Conservation (phyloP, 805 yeast genomes). For the Saturnispora sanitii region DNA sequence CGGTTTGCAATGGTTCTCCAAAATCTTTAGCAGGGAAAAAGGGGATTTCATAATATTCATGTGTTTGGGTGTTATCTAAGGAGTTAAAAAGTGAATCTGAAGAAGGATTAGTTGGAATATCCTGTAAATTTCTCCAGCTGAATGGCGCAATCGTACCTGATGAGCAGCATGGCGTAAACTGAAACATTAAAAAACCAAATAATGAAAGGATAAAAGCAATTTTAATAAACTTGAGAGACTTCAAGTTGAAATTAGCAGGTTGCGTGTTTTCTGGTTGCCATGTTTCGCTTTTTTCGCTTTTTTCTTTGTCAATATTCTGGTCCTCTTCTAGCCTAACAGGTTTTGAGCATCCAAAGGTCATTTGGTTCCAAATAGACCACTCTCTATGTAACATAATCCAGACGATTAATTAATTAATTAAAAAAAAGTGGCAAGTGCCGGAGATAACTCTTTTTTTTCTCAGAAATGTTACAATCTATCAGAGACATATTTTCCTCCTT, state of each 20-base stretch:
- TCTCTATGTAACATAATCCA: slow-evolving; percentile 24
- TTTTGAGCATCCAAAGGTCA: slow-evolving; percentile 7
- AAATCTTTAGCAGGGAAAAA: slow-evolving; percentile 19
- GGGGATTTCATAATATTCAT: slow-evolving; percentile 27
- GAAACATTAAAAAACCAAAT: no score
- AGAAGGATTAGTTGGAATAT: background rate
- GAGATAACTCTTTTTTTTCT: background rate
- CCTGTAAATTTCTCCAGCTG: slow-evolving; percentile 5
- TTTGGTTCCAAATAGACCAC: slow-evolving; percentile 28
- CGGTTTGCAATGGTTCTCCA: slow-evolving; percentile 32
- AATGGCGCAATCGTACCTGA: background rate
- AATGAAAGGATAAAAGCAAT: background rate
- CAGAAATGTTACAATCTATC: slow-evolving; percentile 53
- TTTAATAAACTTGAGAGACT: no score
- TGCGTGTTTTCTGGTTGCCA: no score
- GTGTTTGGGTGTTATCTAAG: background rate
- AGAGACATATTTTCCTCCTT: slow-evolving; percentile 73
- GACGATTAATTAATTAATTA: background rate
- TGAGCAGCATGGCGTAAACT: background rate
- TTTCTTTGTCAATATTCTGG: background rate
- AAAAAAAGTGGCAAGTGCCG: background rate
- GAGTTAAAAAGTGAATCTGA: background rate
- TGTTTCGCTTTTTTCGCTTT: background rate
- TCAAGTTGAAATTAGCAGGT: no score
- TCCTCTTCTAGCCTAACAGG: background rate